Percentiles rank a stretch among this genome's conserved stretches.
These are phyloP conservation scores for Talaromyces nanjingensis DNA, from an alignment of 495 filamentous ascomycete genomes.

Conservation along the genomic window DNA sequence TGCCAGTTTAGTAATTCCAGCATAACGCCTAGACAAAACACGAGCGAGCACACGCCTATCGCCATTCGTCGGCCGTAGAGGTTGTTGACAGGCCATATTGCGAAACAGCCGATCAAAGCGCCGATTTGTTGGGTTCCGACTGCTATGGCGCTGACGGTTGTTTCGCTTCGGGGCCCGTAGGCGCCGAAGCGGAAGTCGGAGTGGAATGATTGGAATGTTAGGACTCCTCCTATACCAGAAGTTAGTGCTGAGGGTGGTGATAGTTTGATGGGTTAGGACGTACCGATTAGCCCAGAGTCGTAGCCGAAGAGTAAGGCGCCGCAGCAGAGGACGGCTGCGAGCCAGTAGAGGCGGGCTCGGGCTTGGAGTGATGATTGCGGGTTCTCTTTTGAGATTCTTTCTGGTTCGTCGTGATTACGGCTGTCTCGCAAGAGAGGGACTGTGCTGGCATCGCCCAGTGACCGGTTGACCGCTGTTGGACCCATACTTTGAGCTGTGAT, in stretches of 20 bases:
- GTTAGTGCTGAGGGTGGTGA: not conserved
- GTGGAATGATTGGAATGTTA: conserved; percentile 41
- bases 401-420: not conserved
- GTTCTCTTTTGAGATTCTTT: conserved; percentile 11
- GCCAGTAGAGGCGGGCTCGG: conserved; percentile 45
- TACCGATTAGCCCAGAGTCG: conserved; percentile 41
- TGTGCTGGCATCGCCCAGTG: not conserved
- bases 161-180: conserved; percentile 21
- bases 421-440: not conserved
- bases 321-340: conserved; percentile 41
- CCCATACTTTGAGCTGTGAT: not conserved
- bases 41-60: conserved; percentile 34
- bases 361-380: conserved; percentile 8
- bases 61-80: conserved; percentile 35
- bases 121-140: conserved; percentile 42
- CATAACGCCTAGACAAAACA: conserved; percentile 41
- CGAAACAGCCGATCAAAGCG: conserved; percentile 40
- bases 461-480: not conserved
- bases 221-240: conserved; percentile 30
- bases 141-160: conserved; percentile 35
- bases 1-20: conserved; percentile 38
- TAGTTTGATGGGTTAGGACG: not conserved
- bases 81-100: conserved; percentile 44
- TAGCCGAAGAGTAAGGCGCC: conserved; percentile 39
- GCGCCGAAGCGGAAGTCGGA: conserved; percentile 31